Base-by-base conservation (phyloP, 176 grass and related monocot genomes). In the Panicum miliaceum region DNA sequence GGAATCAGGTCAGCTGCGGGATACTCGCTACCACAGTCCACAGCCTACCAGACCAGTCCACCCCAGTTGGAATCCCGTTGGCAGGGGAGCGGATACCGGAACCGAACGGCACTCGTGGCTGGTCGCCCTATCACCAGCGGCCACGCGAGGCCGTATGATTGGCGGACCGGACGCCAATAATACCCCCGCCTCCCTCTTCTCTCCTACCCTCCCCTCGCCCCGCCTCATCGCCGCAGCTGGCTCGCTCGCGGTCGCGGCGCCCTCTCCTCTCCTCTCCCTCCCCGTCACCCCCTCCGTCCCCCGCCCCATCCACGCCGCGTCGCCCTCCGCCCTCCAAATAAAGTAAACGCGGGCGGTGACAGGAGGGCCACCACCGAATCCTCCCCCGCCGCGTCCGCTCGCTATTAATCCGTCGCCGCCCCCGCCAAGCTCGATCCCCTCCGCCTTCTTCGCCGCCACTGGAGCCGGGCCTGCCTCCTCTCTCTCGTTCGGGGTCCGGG, bases 291-390 rank as follows among this genome's bases (percentile, higher is more conserved):
- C 76, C 32, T 63, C 82, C 82, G 18, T 60, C 58, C 25, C n/a
- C 77, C 35, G 32, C 13, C 27, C 77, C 32, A 73, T 27, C 43
- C 78, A 43, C 85, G 85, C 75, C 58, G 74, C 78, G 68, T 65
- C 62, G 68, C 77, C 71, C 78, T 81, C 76, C 85, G 64, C 85
- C 85, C 78, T 84, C 76, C 85, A 88, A 88, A 88, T 92, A 88
- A 91, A 88, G 82, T 81, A 85, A 67, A 64, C 82, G 65, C 71
- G 83, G 27, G 68, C 79, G 47, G 43, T 6, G 69, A 35, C 60
- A 69, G 22, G 22, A 53, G 53, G 48, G 25, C 64, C 78, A 67
- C 78, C 81, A 36, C 82, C 80, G 4, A 76, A 76, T 78, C 88
- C 64, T 25, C 84, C 26, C 1, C 59, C 59, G 42, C 43, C 29